phyloP scores from a whole-genome alignment of 1,139 yeast species.

The Wickerhamomyces sp. region DNA sequence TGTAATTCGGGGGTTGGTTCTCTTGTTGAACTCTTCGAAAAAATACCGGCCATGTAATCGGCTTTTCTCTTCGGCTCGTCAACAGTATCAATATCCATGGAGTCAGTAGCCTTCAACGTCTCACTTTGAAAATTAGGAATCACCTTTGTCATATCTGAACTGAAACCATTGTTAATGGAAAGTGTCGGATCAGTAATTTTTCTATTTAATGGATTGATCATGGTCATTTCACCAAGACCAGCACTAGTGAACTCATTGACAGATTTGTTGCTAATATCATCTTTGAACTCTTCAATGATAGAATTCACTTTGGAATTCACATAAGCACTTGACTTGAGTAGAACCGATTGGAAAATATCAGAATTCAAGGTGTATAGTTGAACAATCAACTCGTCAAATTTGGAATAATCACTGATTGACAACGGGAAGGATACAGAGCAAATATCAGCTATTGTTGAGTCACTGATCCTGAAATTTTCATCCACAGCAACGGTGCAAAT shows the following conservation, averaged over 20 bases:
- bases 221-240: slow-evolving; percentile 31
- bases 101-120: slow-evolving; percentile 1
- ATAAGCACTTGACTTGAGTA: slow-evolving; percentile 11
- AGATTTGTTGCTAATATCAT: slow-evolving; percentile 10
- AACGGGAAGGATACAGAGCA: slow-evolving; percentile 18
- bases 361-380: slow-evolving; percentile 12
- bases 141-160: slow-evolving; percentile 16
- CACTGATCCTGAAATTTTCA: not conserved
- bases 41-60: slow-evolving; percentile 23
- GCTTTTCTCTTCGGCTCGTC: slow-evolving; percentile 1
- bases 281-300: slow-evolving; percentile 20
- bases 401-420: slow-evolving; percentile 23
- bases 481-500: slow-evolving; percentile 12
- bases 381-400: slow-evolving; percentile 21
- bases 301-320: slow-evolving; percentile 14
- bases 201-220: slow-evolving; percentile 33
- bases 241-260: slow-evolving; percentile 20
- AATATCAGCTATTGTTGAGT: slow-evolving; percentile 4
- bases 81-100: slow-evolving; percentile 2
- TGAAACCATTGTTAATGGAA: slow-evolving; percentile 9
- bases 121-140: slow-evolving; percentile 8
- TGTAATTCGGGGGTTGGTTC: slow-evolving; percentile 4
- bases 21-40: slow-evolving; percentile 6
- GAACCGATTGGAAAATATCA: slow-evolving; percentile 6
- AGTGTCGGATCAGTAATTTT: slow-evolving; percentile 15